Percentiles rank a stretch among this genome's conserved stretches.
Evolutionary conservation across 306 rosid species (phyloP).

Genomic region (Lagenaria siceraria): DNA sequence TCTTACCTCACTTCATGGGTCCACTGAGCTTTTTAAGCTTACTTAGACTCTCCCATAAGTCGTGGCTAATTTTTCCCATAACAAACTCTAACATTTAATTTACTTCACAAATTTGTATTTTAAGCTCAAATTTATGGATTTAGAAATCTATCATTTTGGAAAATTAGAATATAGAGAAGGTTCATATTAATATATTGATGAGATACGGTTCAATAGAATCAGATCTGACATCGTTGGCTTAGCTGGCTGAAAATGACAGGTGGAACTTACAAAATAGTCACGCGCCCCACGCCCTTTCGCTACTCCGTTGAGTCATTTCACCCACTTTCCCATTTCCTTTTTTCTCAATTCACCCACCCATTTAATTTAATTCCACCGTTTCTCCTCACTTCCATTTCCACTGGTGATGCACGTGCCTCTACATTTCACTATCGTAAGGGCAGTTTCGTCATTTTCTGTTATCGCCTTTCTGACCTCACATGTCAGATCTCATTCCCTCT

Average conservation of each 20-base stretch:
- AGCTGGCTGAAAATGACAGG: neutral
- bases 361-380: neutral
- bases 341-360: neutral
- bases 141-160: too few relatives aligned
- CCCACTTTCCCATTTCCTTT: neutral
- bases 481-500: neutral
- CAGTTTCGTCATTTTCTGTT: neutral
- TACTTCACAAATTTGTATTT: too few relatives aligned
- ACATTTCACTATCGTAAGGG: neutral
- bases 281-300: conserved; percentile 2
- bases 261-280: neutral
- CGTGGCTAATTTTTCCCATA: too few relatives aligned
- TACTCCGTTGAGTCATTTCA: neutral
- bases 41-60: too few relatives aligned
- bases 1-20: too few relatives aligned
- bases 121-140: too few relatives aligned
- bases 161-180: too few relatives aligned
- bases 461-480: neutral
- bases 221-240: neutral
- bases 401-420: conserved; percentile 13
- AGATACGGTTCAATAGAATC: neutral
- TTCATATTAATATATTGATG: too few relatives aligned
- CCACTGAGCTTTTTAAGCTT: too few relatives aligned
- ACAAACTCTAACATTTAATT: too few relatives aligned
- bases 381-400: neutral